Percentiles rank a stretch among this genome's conserved stretches.
Evolutionary conservation across 768 basidiomycete genomes (phyloP).

Genomic region (Xerocomellus intermedius): DNA sequence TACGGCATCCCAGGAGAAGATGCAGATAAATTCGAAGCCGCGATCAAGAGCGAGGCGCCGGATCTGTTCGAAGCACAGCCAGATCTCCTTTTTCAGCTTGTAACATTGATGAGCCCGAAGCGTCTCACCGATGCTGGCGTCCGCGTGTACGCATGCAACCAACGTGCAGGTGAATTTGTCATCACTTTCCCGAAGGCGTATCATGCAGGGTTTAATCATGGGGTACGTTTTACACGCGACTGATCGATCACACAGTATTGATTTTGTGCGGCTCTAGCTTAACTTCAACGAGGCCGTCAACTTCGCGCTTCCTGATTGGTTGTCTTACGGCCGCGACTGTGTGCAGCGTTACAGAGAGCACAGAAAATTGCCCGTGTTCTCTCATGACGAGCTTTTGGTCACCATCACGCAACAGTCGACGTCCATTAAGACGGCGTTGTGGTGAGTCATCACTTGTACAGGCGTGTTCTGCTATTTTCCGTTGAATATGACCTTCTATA

Average conservation of each 20-base stretch:
- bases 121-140: slow-evolving; percentile 86
- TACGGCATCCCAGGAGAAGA: slow-evolving; percentile 97
- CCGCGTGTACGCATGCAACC: slow-evolving; percentile 90
- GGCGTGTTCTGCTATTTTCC: slow-evolving; percentile 18
- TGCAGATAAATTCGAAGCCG: slow-evolving; percentile 94
- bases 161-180: slow-evolving; percentile 96
- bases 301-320: slow-evolving; percentile 96
- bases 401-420: slow-evolving; percentile 97
- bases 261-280: slow-evolving; percentile 51
- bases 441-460: slow-evolving; percentile 50
- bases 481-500: slow-evolving; percentile 34
- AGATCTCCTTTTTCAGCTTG: slow-evolving; percentile 93
- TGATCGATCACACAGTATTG: slow-evolving; percentile 22
- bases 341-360: slow-evolving; percentile 89
- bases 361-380: slow-evolving; percentile 93
- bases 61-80: slow-evolving; percentile 98
- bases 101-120: slow-evolving; percentile 95
- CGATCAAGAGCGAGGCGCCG: slow-evolving; percentile 92
- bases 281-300: slow-evolving; percentile 99
- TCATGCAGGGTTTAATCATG: slow-evolving; percentile 98
- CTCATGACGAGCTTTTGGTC: slow-evolving; percentile 94
- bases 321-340: slow-evolving; percentile 82
- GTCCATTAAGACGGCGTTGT: slow-evolving; percentile 88
- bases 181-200: slow-evolving; percentile 98
- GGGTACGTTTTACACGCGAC: slow-evolving; percentile 55